Conservation (phyloP, 148 eudicot species). For the Vaccinium darrowii region DNA sequence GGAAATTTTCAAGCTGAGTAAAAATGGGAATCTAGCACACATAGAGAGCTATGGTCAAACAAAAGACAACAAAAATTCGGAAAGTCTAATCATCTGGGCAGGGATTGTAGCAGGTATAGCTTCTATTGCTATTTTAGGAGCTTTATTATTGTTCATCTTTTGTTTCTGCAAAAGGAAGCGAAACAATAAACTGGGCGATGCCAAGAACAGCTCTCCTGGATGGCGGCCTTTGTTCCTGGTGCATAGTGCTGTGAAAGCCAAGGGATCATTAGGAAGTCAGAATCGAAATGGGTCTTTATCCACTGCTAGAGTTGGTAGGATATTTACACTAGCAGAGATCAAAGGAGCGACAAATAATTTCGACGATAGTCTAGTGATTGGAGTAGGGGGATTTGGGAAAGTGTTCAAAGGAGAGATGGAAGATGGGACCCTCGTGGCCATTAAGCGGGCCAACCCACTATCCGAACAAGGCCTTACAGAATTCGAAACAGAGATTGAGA, state of each 20-base stretch:
- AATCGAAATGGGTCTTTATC: conserved; percentile 7
- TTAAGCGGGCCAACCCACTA: conserved; percentile 26
- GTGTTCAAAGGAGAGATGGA: conserved; percentile 22
- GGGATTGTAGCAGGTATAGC: conserved; percentile 16
- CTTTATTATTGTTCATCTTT: background rate
- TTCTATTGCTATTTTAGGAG: conserved; percentile 15
- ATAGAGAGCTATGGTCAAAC: background rate
- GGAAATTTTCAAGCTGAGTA: conserved; percentile 25
- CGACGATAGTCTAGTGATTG: conserved; percentile 20
- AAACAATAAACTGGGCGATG: background rate
- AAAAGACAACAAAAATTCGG: background rate
- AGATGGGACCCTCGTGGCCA: conserved; percentile 19
- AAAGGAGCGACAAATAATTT: conserved; percentile 16
- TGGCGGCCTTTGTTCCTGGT: conserved; percentile 12
- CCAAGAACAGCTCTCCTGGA: conserved; percentile 10
- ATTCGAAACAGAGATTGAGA: conserved; percentile 27
- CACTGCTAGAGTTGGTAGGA: conserved; percentile 13
- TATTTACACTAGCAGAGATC: conserved; percentile 18
- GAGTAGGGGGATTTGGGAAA: conserved; percentile 27
- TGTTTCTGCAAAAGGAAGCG: conserved; percentile 5
- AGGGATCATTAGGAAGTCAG: conserved; percentile 9
- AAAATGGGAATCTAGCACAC: conserved; percentile 21
- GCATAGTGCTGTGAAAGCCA: conserved; percentile 2
- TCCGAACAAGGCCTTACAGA: conserved; percentile 22
- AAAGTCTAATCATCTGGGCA: conserved; percentile 9